Percentiles rank a stretch among this genome's conserved stretches.
Evolutionary conservation across 371 early-diverging fungal genomes (phyloP).

Genomic region (Mucor saturninus): DNA sequence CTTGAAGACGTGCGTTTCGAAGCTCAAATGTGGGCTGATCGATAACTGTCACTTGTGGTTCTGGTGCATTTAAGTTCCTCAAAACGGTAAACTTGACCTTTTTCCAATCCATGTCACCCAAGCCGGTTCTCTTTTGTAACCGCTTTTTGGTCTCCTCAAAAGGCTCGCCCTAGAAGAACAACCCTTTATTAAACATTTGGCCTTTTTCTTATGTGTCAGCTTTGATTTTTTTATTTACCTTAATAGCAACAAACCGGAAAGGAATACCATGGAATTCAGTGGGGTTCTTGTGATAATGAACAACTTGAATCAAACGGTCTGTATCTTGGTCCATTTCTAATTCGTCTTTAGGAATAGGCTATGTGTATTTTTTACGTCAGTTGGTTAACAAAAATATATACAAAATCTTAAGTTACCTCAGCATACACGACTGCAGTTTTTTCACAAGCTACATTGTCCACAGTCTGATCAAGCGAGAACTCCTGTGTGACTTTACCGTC

Average conservation of each 20-base stretch:
- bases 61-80: constrained; percentile 23
- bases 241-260: constrained; percentile 74
- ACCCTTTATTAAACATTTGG: not conserved
- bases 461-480: constrained; percentile 45
- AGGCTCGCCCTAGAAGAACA: constrained; percentile 57
- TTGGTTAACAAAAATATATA: not conserved
- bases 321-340: constrained; percentile 43
- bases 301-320: constrained; percentile 64
- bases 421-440: constrained; percentile 37
- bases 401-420: constrained; percentile 31
- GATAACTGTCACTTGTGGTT: constrained; percentile 38
- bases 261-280: constrained; percentile 79
- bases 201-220: not conserved
- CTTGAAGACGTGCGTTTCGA: constrained; percentile 47
- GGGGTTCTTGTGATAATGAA: constrained; percentile 78
- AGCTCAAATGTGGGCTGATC: constrained; percentile 58
- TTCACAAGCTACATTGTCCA: constrained; percentile 43
- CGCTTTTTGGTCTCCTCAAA: constrained; percentile 75
- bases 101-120: constrained; percentile 86
- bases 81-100: constrained; percentile 73
- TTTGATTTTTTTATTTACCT: constrained; percentile 36
- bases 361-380: not conserved
- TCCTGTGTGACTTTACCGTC: constrained; percentile 45
- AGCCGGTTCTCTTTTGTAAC: constrained; percentile 72
- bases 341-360: constrained; percentile 74